Base-by-base conservation (phyloP, 2,329 filamentous ascomycete genomes). In the Diaporthe sp. region DNA sequence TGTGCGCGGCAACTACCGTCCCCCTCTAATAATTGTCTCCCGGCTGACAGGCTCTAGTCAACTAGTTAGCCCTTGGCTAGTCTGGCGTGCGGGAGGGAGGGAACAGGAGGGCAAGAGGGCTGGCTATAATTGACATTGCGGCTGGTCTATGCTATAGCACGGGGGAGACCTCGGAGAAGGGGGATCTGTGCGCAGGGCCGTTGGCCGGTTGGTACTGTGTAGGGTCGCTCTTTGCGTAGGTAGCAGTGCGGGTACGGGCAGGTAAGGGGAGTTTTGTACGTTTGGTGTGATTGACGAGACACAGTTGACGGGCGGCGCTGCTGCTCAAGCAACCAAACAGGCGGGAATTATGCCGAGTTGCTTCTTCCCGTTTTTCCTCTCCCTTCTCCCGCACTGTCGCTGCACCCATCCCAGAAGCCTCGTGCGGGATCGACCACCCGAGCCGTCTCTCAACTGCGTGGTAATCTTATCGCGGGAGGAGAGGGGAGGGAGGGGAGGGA, bases 1-100 rank as follows among this genome's bases (percentile, higher is more conserved):
- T 68, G 63, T 68, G 63, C 63, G 63, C 63, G 63, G 47, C 32
- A 53, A 17, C 47, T 66, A 51, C 63, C 63, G 63, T n/a, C 39
- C 44, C 42, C 42, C 42, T 44, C 42, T 13, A 39, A 44, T 44
- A 17, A 44, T 4, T 35, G 27, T 37, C 44, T 63, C 30, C 61
- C 13, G 44, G 19, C 47, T 53, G 44, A 39, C 47, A 44, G 44
- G 63, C n/a, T 8, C n/a, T 53, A 27, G 63, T 51, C 15, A 10
- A 2, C 3, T 53, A 3, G 19, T 66, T 51, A 66, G 63, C 44
- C 15, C 63, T 19, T n/a, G 22, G 44, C 44, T 66, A 66, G 63
- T 27, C n/a, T 27, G 44, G 7, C 22, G 22, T 15, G 44, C 44
- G 47, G 63, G 63, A 53, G 47, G 17, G 44, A 2, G 13, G 25